Evolutionary conservation across 345 rosid species (phyloP).

Genomic region (Clarkia xantiana): DNA sequence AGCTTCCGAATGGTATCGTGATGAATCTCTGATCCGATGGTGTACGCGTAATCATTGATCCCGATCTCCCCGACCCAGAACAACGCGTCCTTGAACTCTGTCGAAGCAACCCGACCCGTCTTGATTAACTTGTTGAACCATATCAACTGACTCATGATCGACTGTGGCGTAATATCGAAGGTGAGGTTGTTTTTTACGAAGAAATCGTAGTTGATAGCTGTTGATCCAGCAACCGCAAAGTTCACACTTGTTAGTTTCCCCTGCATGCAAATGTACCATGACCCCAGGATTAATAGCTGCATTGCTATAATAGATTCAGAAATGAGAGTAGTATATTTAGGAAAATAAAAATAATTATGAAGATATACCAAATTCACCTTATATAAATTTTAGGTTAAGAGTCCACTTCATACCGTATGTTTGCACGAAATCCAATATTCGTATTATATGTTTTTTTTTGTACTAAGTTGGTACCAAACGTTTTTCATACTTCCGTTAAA

Average conservation of each 20-base stretch:
- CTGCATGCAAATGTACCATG: slow-evolving; percentile 1
- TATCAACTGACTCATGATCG: slow-evolving; percentile 49
- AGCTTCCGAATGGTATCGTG: slow-evolving; percentile 38
- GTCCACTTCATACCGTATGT: no score
- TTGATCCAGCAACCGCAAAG: slow-evolving; percentile 90
- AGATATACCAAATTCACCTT: no score
- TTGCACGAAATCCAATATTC: no score
- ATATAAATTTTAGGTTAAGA: no score
- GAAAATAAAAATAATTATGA: no score
- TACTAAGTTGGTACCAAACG: no score
- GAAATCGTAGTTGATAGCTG: slow-evolving; percentile 59
- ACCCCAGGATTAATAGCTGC: no score
- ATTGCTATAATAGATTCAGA: no score
- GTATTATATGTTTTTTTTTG: no score
- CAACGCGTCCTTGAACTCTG: slow-evolving; percentile 37
- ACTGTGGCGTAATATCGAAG: slow-evolving; percentile 54
- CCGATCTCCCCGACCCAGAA: slow-evolving; percentile 96
- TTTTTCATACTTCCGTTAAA: no score
- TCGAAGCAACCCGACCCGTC: slow-evolving; percentile 23
- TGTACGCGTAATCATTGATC: slow-evolving; percentile 77
- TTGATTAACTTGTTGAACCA: slow-evolving; percentile 53
- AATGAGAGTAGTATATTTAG: no score
- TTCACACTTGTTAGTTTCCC: slow-evolving; percentile 38
- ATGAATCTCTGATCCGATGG: slow-evolving; percentile 37
- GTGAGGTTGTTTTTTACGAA: slow-evolving; percentile 64